Evolutionary conservation across 257 asterid genomes (phyloP).

Genomic region (Oldenlandia corymbosa): DNA sequence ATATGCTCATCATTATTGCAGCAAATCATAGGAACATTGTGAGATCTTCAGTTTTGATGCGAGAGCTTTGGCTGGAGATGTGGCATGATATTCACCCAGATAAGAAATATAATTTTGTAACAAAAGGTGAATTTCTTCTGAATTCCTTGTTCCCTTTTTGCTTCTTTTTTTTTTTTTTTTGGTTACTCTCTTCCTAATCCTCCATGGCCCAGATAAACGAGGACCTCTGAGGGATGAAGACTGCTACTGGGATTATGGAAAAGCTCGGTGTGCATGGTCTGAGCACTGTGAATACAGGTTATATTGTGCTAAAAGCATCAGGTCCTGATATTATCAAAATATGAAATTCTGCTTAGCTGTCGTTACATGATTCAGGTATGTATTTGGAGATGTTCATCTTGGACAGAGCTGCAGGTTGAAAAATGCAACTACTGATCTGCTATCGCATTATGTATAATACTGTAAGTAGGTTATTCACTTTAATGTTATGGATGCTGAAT

Average conservation of each 20-base stretch:
- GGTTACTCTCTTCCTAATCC: slow-evolving; percentile 7
- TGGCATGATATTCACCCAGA: slow-evolving; percentile 98
- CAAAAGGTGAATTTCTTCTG: slow-evolving; percentile 54
- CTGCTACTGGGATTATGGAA: slow-evolving; percentile 99
- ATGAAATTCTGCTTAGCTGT: slow-evolving; percentile 8
- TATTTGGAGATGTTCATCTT: slow-evolving; percentile 90
- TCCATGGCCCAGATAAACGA: slow-evolving; percentile 54
- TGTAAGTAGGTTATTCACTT: not conserved
- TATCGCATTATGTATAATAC: slow-evolving; percentile 58
- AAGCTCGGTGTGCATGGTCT: slow-evolving; percentile 96
- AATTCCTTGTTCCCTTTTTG: not conserved
- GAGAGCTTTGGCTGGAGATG: slow-evolving; percentile 98
- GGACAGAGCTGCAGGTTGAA: slow-evolving; percentile 98
- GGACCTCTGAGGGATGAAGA: slow-evolving; percentile 97
- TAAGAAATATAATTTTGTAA: slow-evolving; percentile 69
- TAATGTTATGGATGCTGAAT: not conserved
- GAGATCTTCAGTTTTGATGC: slow-evolving; percentile 80
- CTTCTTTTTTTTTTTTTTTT: not conserved
- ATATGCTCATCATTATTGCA: slow-evolving; percentile 31
- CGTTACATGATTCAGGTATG: slow-evolving; percentile 46
- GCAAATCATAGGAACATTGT: slow-evolving; percentile 97
- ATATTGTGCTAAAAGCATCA: slow-evolving; percentile 1
- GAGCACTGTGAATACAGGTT: slow-evolving; percentile 97
- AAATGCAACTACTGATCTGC: slow-evolving; percentile 67
- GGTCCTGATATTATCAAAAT: not conserved